A percentile compares a stretch with the other conserved stretches of the same genome.
phyloP scores from a whole-genome alignment of 2,329 filamentous ascomycete genomes.

The Cyphellophora europaea region DNA sequence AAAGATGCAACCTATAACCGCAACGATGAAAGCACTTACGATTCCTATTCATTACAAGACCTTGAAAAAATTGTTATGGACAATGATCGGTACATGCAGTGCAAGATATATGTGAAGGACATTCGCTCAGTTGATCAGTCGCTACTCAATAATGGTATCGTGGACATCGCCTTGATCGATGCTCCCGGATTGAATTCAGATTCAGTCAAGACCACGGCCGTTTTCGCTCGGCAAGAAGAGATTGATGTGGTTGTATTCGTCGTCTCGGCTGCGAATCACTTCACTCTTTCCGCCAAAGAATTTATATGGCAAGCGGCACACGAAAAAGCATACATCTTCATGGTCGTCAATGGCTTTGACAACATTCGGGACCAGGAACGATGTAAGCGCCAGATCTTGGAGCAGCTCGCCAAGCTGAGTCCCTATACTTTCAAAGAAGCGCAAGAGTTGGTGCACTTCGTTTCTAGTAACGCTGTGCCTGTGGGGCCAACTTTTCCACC shows the following conservation, averaged over 20 bases:
- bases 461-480: conserved; percentile 92
- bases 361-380: conserved; percentile 84
- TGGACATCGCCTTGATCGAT: conserved; percentile 95
- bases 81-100: conserved; percentile 80
- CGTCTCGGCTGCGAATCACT: conserved; percentile 94
- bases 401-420: conserved; percentile 80
- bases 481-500: conserved; percentile 51
- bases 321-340: conserved; percentile 98
- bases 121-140: conserved; percentile 84
- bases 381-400: conserved; percentile 85
- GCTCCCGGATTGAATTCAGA: conserved; percentile 92
- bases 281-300: conserved; percentile 93
- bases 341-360: conserved; percentile 96
- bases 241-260: conserved; percentile 99
- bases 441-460: conserved; percentile 88
- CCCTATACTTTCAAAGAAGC: conserved; percentile 89
- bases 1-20: conserved; percentile 71
- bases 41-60: conserved; percentile 68
- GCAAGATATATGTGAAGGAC: conserved; percentile 95
- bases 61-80: conserved; percentile 85
- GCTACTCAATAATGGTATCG: conserved; percentile 90
- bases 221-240: conserved; percentile 94
- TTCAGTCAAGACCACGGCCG: conserved; percentile 91
- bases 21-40: conserved; percentile 88
- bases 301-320: conserved; percentile 93